These are phyloP conservation scores for Ascochyta rabiei DNA, from an alignment of 2,329 filamentous ascomycete genomes.

Conservation along the genomic window DNA sequence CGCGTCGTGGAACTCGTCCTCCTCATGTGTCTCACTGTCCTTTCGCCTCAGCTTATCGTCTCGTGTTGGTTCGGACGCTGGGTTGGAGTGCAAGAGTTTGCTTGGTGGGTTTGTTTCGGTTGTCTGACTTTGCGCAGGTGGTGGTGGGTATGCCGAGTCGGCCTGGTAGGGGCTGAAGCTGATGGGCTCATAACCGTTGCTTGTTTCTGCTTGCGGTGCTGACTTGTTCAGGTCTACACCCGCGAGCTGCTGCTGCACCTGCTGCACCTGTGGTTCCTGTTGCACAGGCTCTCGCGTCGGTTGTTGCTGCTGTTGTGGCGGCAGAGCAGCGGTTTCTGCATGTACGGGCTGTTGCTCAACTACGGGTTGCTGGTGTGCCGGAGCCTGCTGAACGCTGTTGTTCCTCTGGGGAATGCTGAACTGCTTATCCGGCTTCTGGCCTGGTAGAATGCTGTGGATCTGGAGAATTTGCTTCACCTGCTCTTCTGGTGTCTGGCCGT, in stretches of 20 bases:
- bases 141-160: slow-evolving; percentile 2
- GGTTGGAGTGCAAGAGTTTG: slow-evolving; percentile 37
- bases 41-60: slow-evolving; percentile 36
- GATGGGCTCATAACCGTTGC: slow-evolving; percentile 2
- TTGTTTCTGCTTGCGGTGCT: slow-evolving; percentile 13
- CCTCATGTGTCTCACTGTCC: slow-evolving; percentile 52
- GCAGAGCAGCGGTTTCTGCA: neutral
- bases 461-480: slow-evolving; percentile 82
- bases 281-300: slow-evolving; percentile 2
- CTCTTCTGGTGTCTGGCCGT: slow-evolving; percentile 68
- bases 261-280: slow-evolving; percentile 13
- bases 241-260: slow-evolving; percentile 17
- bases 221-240: slow-evolving; percentile 15
- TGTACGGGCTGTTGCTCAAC: neutral
- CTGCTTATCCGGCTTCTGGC: slow-evolving; percentile 65
- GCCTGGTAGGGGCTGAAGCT: slow-evolving; percentile 8
- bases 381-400: slow-evolving; percentile 26
- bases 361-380: slow-evolving; percentile 6
- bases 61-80: slow-evolving; percentile 21
- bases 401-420: slow-evolving; percentile 63
- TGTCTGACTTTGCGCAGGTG: slow-evolving; percentile 10
- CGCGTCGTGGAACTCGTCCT: slow-evolving; percentile 57
- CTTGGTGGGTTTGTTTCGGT: slow-evolving; percentile 32
- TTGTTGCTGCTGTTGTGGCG: slow-evolving; percentile 8
- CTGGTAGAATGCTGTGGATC: slow-evolving; percentile 83